Evolutionary conservation across 768 basidiomycete species (phyloP).

Genomic region (Russula sp.): DNA sequence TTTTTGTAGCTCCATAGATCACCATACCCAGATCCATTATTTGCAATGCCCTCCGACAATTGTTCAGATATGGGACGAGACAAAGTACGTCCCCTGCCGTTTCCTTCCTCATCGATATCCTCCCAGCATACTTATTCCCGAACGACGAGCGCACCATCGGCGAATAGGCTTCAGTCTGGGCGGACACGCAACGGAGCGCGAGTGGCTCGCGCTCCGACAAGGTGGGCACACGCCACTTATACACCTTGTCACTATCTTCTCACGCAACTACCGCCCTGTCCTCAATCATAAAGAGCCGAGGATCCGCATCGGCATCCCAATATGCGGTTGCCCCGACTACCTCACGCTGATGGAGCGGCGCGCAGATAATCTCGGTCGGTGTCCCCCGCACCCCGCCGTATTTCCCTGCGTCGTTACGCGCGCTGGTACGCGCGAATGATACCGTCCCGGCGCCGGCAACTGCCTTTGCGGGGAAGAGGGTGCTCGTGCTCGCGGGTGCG

Average conservation of each 20-base stretch:
- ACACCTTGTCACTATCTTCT: conserved; percentile 9
- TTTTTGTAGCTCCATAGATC: too few species aligned
- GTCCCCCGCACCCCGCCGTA: conserved; percentile 50
- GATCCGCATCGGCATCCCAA: conserved; percentile 44
- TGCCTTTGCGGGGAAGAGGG: conserved; percentile 66
- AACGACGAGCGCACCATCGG: conserved; percentile 54
- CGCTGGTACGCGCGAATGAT: conserved; percentile 47
- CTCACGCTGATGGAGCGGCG: conserved; percentile 53
- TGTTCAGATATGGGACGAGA: too few species aligned
- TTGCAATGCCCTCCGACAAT: too few species aligned
- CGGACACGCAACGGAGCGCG: conserved; percentile 80
- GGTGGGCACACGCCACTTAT: conserved; percentile 35
- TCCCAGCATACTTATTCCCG: conserved; percentile 74
- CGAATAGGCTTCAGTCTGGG: conserved; percentile 80
- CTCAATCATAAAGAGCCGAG: conserved; percentile 39
- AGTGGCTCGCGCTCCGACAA: conserved; percentile 61
- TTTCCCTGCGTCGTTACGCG: conserved; percentile 53
- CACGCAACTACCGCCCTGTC: not conserved
- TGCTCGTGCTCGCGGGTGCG: conserved; percentile 70
- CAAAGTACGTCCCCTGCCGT: too few species aligned
- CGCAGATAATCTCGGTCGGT: conserved; percentile 45
- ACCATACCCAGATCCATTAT: too few species aligned
- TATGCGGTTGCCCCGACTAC: conserved; percentile 69
- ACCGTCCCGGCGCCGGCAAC: conserved; percentile 47
- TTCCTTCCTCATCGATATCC: conserved; percentile 76